phyloP scores from a whole-genome alignment of 2,329 filamentous ascomycete species.

The Ramularia endophylla region DNA sequence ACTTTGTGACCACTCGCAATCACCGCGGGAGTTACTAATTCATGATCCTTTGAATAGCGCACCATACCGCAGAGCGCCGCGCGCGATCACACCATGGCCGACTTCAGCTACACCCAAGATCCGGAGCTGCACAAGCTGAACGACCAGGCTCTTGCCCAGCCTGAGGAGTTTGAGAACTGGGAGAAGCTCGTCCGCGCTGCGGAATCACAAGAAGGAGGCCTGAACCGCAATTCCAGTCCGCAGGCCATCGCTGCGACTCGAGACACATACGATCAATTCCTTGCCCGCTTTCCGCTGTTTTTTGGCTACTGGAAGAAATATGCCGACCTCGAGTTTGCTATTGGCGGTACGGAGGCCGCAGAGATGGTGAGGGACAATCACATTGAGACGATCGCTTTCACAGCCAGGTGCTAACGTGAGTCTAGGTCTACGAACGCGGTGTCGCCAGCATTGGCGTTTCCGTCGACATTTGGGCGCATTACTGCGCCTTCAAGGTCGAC shows the following conservation, averaged over 20 bases:
- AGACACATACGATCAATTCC: slow-evolving; percentile 84
- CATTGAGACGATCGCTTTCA: too few relatives aligned
- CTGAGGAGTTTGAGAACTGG: slow-evolving; percentile 92
- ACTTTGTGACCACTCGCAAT: too few relatives aligned
- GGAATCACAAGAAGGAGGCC: slow-evolving; percentile 80
- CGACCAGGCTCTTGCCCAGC: slow-evolving; percentile 49
- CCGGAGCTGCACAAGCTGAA: slow-evolving; percentile 27
- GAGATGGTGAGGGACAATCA: slow-evolving; percentile 81
- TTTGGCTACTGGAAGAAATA: slow-evolving; percentile 99
- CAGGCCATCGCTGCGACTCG: slow-evolving; percentile 84
- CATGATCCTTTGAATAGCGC: too few relatives aligned
- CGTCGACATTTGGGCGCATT: slow-evolving; percentile 95
- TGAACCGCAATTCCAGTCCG: slow-evolving; percentile 94
- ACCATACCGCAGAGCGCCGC: not conserved
- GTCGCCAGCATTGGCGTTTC: slow-evolving; percentile 89
- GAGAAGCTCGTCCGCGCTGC: slow-evolving; percentile 82
- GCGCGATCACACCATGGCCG: slow-evolving; percentile 20
- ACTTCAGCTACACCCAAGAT: slow-evolving; percentile 29
- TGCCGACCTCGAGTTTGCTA: slow-evolving; percentile 94
- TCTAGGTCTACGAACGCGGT: slow-evolving; percentile 86
- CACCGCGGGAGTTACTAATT: too few relatives aligned
- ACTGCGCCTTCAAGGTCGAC: slow-evolving; percentile 96
- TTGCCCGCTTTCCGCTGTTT: slow-evolving; percentile 88
- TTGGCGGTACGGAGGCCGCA: slow-evolving; percentile 91
- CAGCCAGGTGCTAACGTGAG: slow-evolving; percentile 26